Conservation (phyloP, 352 stramenopile genomes). For the Pythium dissotocum region DNA sequence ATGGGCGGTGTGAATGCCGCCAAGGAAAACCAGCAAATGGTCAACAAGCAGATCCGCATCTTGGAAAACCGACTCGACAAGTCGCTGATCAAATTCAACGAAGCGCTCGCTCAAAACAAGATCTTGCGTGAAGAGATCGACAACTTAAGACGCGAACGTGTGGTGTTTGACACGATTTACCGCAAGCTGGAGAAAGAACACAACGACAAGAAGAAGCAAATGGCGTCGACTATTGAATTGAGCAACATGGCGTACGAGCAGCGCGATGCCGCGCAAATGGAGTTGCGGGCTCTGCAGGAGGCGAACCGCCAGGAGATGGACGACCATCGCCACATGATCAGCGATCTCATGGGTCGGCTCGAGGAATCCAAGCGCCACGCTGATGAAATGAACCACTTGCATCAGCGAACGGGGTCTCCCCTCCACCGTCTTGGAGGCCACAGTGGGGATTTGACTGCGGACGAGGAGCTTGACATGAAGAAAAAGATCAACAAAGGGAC, state of each 20-base stretch:
- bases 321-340: slow-evolving; percentile 52
- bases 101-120: slow-evolving; percentile 93
- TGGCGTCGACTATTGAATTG: slow-evolving; percentile 94
- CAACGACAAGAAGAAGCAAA: slow-evolving; percentile 94
- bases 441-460: slow-evolving; percentile 45
- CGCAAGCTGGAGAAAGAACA: slow-evolving; percentile 90
- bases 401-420: slow-evolving; percentile 35
- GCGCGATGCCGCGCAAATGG: slow-evolving; percentile 92
- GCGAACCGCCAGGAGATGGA: slow-evolving; percentile 87
- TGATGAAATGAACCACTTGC: slow-evolving; percentile 34
- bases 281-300: slow-evolving; percentile 92
- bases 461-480: slow-evolving; percentile 74
- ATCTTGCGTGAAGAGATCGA: slow-evolving; percentile 92
- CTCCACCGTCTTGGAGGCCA: slow-evolving; percentile 16
- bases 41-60: slow-evolving; percentile 96
- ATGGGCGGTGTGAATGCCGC: slow-evolving; percentile 96
- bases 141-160: slow-evolving; percentile 90
- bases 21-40: slow-evolving; percentile 94
- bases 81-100: slow-evolving; percentile 97
- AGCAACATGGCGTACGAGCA: slow-evolving; percentile 95
- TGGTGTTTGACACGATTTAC: slow-evolving; percentile 96
- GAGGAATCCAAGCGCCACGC: slow-evolving; percentile 54
- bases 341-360: slow-evolving; percentile 59
- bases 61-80: slow-evolving; percentile 97
- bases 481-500: slow-evolving; percentile 74